Percentiles rank a stretch among this genome's conserved stretches.
These are phyloP conservation scores for Pestalotiopsis fici DNA, from an alignment of 2,329 filamentous ascomycete species.

Conservation along the genomic window DNA sequence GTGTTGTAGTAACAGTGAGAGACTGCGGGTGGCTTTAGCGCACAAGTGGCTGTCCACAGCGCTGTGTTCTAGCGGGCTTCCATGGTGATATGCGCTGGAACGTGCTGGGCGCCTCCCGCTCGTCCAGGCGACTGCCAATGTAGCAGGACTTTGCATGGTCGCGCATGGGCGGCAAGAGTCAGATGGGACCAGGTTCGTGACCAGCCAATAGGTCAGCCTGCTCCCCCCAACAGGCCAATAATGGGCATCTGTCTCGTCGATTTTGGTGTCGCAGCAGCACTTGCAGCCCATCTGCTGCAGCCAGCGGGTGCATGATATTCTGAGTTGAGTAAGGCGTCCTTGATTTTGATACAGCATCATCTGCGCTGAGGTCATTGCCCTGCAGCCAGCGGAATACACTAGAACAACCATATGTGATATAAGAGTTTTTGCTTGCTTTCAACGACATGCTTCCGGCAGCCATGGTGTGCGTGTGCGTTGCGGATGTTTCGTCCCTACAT, in stretches of 20 bases:
- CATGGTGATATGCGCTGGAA: background rate
- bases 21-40: background rate
- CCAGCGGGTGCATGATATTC: constrained; percentile 5
- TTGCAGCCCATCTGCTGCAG: constrained; percentile 9
- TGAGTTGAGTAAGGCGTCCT: constrained; percentile 7
- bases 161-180: constrained; percentile 6
- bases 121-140: background rate
- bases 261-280: constrained; percentile 8
- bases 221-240: constrained; percentile 7
- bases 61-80: background rate
- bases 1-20: background rate
- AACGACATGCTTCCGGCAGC: background rate
- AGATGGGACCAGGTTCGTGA: constrained; percentile 2
- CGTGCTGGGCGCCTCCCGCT: background rate
- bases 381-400: background rate
- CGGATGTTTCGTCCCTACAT: background rate
- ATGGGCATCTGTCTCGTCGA: constrained; percentile 4
- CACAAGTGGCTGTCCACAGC: background rate
- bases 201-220: constrained; percentile 10
- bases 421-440: background rate
- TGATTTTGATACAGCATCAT: background rate
- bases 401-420: background rate
- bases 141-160: constrained; percentile 3
- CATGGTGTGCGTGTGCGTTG: background rate
- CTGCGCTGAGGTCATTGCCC: background rate